Percentiles rank a stretch among this genome's conserved stretches.
These are phyloP conservation scores for Globisporangium cylindrosporum DNA, from an alignment of 352 stramenopile genomes.

Conservation along the genomic window DNA sequence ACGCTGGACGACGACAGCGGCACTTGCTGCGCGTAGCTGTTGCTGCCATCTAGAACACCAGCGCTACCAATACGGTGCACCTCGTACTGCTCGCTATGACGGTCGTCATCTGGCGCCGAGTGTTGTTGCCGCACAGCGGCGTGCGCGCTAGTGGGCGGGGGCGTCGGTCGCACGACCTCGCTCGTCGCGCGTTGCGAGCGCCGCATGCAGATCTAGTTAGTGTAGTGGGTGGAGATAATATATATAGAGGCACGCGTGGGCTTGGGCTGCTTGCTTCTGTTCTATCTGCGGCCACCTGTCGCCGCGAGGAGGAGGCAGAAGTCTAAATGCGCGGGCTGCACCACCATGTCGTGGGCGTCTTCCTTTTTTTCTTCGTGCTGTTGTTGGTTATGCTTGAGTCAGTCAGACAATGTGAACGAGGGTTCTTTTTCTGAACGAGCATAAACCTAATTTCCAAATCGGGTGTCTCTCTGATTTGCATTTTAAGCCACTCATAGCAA, in stretches of 20 bases:
- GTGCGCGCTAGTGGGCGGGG: not conserved
- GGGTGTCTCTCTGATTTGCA: not conserved
- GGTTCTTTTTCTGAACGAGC: slow-evolving; percentile 3
- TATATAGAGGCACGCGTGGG: not conserved
- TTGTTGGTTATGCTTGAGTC: not conserved
- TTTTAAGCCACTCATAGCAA: not conserved
- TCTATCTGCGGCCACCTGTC: not conserved
- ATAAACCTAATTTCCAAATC: not conserved
- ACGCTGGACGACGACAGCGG: slow-evolving; percentile 24
- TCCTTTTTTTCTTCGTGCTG: not conserved
- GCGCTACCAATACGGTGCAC: slow-evolving; percentile 4
- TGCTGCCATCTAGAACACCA: not conserved
- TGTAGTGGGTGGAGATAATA: not conserved
- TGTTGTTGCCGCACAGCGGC: slow-evolving; percentile 2
- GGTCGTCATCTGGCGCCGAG: not conserved
- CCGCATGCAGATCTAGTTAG: slow-evolving; percentile 5
- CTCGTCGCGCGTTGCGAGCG: slow-evolving; percentile 11
- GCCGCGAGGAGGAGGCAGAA: not conserved
- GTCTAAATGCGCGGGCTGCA: not conserved
- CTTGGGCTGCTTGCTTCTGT: not conserved
- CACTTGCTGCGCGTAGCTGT: not conserved
- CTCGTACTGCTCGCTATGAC: not conserved
- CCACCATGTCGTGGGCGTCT: not conserved
- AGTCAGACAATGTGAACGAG: not conserved
- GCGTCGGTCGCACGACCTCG: slow-evolving; percentile 3